Percentiles rank a stretch among this genome's conserved stretches.
Evolutionary conservation across 257 asterid genomes (phyloP).

Genomic region (Nicotiana tabacum): DNA sequence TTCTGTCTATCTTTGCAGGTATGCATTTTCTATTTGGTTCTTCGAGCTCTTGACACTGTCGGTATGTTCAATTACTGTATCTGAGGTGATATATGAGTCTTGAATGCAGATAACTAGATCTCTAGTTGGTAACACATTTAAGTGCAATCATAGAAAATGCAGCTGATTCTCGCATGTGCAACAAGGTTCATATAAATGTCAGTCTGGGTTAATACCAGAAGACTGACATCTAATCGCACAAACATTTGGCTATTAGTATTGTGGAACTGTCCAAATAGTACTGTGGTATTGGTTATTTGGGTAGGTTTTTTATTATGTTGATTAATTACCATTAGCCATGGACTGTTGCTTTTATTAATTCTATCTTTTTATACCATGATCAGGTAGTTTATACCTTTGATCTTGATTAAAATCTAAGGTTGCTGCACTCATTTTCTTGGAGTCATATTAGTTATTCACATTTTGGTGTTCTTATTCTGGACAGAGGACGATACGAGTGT

Average conservation of each 20-base stretch:
- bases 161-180: neutral
- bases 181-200: neutral
- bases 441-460: neutral
- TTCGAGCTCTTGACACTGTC: constrained; percentile 93
- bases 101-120: neutral
- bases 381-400: neutral
- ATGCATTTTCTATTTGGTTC: constrained; percentile 95
- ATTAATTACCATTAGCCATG: neutral
- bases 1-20: constrained; percentile 44
- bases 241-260: too few relatives aligned
- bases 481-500: constrained; percentile 98
- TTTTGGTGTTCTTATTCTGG: constrained; percentile 22
- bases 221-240: too few relatives aligned
- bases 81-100: neutral
- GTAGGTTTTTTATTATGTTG: neutral
- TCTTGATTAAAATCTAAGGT: neutral
- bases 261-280: neutral
- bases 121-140: neutral
- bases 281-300: neutral
- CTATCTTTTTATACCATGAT: neutral
- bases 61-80: constrained; percentile 46
- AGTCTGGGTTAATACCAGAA: too few relatives aligned
- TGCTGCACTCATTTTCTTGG: neutral
- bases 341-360: neutral
- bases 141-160: neutral